A percentile compares a stretch with the other conserved stretches of the same genome.
Evolutionary conservation across 1,284 basidiomycete species (phyloP).

Genomic region (Ceratobasidium theobromae): DNA sequence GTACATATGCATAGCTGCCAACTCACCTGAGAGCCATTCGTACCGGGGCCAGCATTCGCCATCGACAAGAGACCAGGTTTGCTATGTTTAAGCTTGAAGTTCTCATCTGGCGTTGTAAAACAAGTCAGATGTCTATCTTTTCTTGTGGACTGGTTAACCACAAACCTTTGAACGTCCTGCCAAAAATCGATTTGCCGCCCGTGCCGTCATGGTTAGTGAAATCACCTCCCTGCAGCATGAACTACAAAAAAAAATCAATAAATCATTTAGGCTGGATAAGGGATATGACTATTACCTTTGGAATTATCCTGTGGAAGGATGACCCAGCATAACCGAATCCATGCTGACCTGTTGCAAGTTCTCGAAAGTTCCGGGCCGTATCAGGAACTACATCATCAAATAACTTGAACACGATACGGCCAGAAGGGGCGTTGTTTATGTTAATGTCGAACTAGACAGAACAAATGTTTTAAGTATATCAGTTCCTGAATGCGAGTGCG

Average conservation of each 20-base stretch:
- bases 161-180: conserved; percentile 41
- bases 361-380: conserved; percentile 52
- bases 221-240: conserved; percentile 52
- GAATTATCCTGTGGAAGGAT: conserved; percentile 45
- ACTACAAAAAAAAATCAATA: no score
- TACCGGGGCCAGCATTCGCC: conserved; percentile 64
- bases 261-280: no score
- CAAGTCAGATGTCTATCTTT: neutral
- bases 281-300: conserved; percentile 33
- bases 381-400: conserved; percentile 47
- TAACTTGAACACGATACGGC: conserved; percentile 48
- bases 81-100: conserved; percentile 48
- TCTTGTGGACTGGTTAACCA: neutral
- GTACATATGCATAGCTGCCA: conserved; percentile 6
- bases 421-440: conserved; percentile 40
- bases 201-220: conserved; percentile 53
- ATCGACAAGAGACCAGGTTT: conserved; percentile 56
- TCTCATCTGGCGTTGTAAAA: conserved; percentile 47
- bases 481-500: no score
- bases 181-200: conserved; percentile 46
- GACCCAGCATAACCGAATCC: conserved; percentile 49
- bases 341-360: conserved; percentile 51
- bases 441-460: no score
- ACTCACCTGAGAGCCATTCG: conserved; percentile 59
- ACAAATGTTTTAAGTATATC: no score